Evolutionary conservation across 78 protist genomes (phyloP).

Genomic region (Polysphondylium violaceum): DNA sequence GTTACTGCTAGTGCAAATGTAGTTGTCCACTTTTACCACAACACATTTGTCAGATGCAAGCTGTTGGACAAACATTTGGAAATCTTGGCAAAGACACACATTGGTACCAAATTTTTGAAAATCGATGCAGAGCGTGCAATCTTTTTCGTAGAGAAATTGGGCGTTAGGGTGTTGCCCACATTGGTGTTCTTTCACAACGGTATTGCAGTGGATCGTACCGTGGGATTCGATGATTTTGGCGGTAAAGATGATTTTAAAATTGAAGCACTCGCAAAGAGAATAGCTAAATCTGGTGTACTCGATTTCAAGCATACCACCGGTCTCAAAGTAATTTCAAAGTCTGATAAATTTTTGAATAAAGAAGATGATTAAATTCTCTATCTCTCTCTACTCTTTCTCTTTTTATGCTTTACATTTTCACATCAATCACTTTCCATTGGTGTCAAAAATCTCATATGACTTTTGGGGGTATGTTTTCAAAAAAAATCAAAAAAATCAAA

Average conservation of each 20-base stretch:
- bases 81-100: slow-evolving; percentile 43
- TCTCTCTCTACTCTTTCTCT: too few relatives aligned
- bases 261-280: slow-evolving; percentile 55
- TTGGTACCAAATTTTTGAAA: slow-evolving; percentile 62
- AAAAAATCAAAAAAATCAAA: too few relatives aligned
- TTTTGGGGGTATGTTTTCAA: too few relatives aligned
- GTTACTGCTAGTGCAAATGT: slow-evolving; percentile 61
- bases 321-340: slow-evolving; percentile 22
- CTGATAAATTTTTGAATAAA: background rate
- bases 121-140: slow-evolving; percentile 83
- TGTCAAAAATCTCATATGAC: too few relatives aligned
- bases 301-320: slow-evolving; percentile 38
- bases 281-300: slow-evolving; percentile 56
- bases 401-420: too few relatives aligned
- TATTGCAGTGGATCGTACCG: slow-evolving; percentile 81
- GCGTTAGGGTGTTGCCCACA: slow-evolving; percentile 82
- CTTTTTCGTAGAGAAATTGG: slow-evolving; percentile 83
- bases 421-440: too few relatives aligned
- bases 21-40: slow-evolving; percentile 83
- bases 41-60: slow-evolving; percentile 85
- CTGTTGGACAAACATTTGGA: slow-evolving; percentile 80
- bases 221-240: slow-evolving; percentile 89
- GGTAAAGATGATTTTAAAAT: slow-evolving; percentile 78
- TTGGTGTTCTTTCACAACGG: slow-evolving; percentile 86
- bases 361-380: slow-evolving; percentile 10